Conservation (phyloP, 2,329 filamentous ascomycete genomes). For the Alternaria angustiovoidea region DNA sequence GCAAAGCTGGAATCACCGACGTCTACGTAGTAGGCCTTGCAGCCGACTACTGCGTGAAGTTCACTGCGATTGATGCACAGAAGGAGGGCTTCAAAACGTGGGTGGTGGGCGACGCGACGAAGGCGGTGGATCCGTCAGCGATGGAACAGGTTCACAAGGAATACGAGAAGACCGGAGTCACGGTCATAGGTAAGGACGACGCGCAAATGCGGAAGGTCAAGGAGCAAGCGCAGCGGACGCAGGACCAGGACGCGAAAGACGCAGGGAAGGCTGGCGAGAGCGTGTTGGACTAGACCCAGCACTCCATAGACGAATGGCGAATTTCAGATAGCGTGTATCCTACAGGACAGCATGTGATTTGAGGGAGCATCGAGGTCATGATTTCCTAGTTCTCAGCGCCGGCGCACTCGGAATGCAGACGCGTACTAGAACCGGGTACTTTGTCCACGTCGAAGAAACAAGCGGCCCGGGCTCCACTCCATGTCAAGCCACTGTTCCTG, state of each 20-base stretch:
- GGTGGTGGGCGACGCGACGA: constrained; percentile 80
- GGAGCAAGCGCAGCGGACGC: constrained; percentile 16
- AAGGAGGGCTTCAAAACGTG: constrained; percentile 78
- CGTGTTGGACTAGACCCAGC: constrained; percentile 8
- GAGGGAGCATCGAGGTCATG: background rate
- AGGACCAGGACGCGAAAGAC: constrained; percentile 10
- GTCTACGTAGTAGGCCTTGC: constrained; percentile 89
- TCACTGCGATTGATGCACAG: constrained; percentile 79
- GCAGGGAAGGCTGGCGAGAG: constrained; percentile 10
- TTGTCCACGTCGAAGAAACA: background rate
- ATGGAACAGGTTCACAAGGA: constrained; percentile 67
- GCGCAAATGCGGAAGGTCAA: constrained; percentile 64
- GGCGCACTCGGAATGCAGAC: constrained; percentile 8
- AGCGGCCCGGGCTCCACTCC: background rate
- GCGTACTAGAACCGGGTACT: background rate
- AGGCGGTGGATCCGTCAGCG: constrained; percentile 68
- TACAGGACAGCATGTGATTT: background rate
- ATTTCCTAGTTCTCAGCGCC: background rate
- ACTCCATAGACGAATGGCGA: background rate
- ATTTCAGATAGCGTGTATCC: background rate
- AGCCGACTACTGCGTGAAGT: constrained; percentile 87
- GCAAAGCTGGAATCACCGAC: constrained; percentile 69
- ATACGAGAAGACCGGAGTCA: constrained; percentile 67
- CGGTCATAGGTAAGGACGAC: constrained; percentile 66
- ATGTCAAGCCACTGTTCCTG: constrained; percentile 5